Evolutionary conservation across 768 basidiomycete species (phyloP).

Genomic region (Chalciporus sphaerocephalus): DNA sequence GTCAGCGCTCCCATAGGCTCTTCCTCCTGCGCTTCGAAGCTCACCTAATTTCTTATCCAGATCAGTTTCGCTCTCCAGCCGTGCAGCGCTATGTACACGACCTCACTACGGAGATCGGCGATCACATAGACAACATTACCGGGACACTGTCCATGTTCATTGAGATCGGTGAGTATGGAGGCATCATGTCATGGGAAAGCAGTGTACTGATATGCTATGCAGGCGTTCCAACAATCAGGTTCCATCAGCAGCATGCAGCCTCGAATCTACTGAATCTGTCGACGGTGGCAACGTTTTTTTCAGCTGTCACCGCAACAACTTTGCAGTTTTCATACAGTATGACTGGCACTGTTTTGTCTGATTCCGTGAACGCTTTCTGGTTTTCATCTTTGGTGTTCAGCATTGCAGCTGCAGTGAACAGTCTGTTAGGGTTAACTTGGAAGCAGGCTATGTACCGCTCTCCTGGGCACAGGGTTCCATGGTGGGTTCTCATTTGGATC

Average conservation of each 20-base stretch:
- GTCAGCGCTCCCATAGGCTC: slow-evolving; percentile 22
- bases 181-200: slow-evolving; percentile 12
- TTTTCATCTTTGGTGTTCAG: slow-evolving; percentile 53
- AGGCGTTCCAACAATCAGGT: slow-evolving; percentile 54
- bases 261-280: slow-evolving; percentile 47
- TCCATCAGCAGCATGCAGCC: slow-evolving; percentile 50
- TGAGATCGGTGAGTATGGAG: slow-evolving; percentile 43
- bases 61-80: slow-evolving; percentile 48
- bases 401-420: slow-evolving; percentile 52
- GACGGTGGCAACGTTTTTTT: slow-evolving; percentile 54
- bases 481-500: slow-evolving; percentile 75
- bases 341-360: slow-evolving; percentile 34
- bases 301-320: slow-evolving; percentile 49
- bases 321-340: slow-evolving; percentile 43
- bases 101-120: slow-evolving; percentile 47
- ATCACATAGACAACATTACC: slow-evolving; percentile 51
- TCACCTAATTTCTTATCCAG: slow-evolving; percentile 26
- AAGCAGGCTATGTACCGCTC: slow-evolving; percentile 57
- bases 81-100: slow-evolving; percentile 56
- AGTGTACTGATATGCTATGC: slow-evolving; percentile 27
- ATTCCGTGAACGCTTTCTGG: slow-evolving; percentile 51
- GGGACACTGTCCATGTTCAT: slow-evolving; percentile 49
- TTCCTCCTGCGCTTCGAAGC: neutral
- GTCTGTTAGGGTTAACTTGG: slow-evolving; percentile 50
- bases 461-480: slow-evolving; percentile 51